phyloP scores from a whole-genome alignment of 495 filamentous ascomycete species.

The Cercophora sp. region DNA sequence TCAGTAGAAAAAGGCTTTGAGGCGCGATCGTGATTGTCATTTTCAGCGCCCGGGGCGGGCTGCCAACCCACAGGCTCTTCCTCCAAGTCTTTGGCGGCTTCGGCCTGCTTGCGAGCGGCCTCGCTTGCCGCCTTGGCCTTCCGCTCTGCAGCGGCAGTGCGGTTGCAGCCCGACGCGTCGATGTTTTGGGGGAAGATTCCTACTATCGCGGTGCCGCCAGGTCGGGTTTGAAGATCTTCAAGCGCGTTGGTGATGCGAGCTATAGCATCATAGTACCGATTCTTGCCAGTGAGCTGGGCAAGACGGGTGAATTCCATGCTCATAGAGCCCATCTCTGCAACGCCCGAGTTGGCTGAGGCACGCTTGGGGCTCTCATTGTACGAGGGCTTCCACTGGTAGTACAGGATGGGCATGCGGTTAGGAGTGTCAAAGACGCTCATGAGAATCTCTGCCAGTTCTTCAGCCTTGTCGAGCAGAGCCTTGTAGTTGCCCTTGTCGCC shows the following conservation, averaged over 20 bases:
- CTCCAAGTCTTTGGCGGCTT: constrained; percentile 1
- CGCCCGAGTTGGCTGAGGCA: constrained; percentile 57
- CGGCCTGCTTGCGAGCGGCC: constrained; percentile 21
- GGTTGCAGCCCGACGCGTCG: constrained; percentile 64
- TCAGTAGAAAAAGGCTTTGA: not conserved
- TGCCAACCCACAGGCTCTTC: constrained; percentile 13
- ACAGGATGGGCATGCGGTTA: constrained; percentile 88
- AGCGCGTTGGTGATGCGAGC: constrained; percentile 87
- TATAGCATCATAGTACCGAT: constrained; percentile 92
- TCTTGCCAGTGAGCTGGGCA: constrained; percentile 80
- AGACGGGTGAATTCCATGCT: constrained; percentile 94
- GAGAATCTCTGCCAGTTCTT: constrained; percentile 81
- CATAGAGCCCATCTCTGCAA: constrained; percentile 86
- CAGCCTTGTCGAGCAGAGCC: constrained; percentile 77
- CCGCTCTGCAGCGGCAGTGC: constrained; percentile 29
- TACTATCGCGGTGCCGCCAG: constrained; percentile 61
- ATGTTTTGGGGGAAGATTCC: constrained; percentile 81
- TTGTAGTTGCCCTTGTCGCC: constrained; percentile 45
- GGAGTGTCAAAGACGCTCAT: constrained; percentile 95
- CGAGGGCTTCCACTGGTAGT: constrained; percentile 76
- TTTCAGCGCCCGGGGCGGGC: not conserved
- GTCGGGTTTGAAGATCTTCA: constrained; percentile 65
- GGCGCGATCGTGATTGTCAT: not conserved
- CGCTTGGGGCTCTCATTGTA: constrained; percentile 61
- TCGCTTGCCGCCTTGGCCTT: constrained; percentile 15